Conservation (phyloP, 2,329 filamentous ascomycete genomes). For the Aspergillus udagawae region DNA sequence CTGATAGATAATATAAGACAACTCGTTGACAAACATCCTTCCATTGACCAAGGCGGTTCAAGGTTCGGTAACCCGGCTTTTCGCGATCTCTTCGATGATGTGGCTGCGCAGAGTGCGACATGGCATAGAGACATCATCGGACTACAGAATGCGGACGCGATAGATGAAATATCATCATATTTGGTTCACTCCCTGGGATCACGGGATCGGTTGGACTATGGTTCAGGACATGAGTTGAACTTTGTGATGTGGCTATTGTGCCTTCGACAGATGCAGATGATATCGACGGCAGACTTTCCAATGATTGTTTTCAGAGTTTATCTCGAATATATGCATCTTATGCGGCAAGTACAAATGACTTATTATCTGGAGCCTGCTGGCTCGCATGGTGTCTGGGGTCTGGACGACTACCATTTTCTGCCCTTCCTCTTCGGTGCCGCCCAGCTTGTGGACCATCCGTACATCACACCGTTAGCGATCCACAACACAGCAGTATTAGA, state of each 20-base stretch:
- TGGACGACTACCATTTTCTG: constrained; percentile 96
- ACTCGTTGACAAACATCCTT: constrained; percentile 66
- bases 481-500: constrained; percentile 86
- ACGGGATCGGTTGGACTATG: constrained; percentile 84
- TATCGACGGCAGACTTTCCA: constrained; percentile 65
- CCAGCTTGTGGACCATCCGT: constrained; percentile 80
- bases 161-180: constrained; percentile 73
- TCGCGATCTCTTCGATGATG: constrained; percentile 65
- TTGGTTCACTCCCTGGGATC: constrained; percentile 83
- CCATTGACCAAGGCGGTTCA: constrained; percentile 80
- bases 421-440: constrained; percentile 93
- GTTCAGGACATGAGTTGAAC: constrained; percentile 95
- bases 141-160: constrained; percentile 45
- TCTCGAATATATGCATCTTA: constrained; percentile 73
- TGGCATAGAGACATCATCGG: constrained; percentile 42
- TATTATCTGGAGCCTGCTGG: constrained; percentile 98
- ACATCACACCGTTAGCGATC: constrained; percentile 72
- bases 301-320: constrained; percentile 75
- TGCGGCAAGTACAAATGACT: constrained; percentile 82
- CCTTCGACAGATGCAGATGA: constrained; percentile 70
- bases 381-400: constrained; percentile 94
- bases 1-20: constrained; percentile 68
- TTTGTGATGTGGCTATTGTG: constrained; percentile 97
- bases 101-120: constrained; percentile 34
- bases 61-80: constrained; percentile 95